Percentiles rank a stretch among this genome's conserved stretches.
Evolutionary conservation across 2,329 filamentous ascomycete genomes (phyloP).

Genomic region (Hypoxylon sp.): DNA sequence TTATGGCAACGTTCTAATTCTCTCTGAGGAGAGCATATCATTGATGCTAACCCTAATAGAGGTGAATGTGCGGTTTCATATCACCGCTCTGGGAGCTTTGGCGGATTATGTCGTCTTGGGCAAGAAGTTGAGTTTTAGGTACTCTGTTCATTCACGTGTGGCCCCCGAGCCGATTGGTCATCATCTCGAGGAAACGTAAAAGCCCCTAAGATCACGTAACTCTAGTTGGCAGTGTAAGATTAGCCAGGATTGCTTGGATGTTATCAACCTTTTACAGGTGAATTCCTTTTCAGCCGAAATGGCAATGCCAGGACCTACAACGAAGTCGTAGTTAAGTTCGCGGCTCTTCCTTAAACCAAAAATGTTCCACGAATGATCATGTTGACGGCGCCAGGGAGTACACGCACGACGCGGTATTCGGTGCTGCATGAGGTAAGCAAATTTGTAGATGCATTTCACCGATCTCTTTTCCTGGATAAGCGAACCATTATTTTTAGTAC

Average conservation of each 20-base stretch:
- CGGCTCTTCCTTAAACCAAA: neutral
- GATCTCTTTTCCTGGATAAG: slow-evolving; percentile 8
- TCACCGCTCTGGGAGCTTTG: too few species aligned
- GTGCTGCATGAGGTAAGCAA: neutral
- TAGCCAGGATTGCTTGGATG: too few species aligned
- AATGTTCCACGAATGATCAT: neutral
- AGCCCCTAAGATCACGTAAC: too few species aligned
- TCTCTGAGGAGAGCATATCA: too few species aligned
- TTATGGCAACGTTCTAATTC: neutral
- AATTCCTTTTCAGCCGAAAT: neutral
- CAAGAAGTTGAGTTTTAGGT: too few species aligned
- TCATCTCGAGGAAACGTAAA: neutral
- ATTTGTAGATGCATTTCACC: slow-evolving; percentile 7
- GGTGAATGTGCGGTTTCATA: too few species aligned
- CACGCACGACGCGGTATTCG: neutral
- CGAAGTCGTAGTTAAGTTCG: neutral
- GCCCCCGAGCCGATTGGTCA: too few species aligned
- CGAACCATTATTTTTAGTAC: slow-evolving; percentile 13
- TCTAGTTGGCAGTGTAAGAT: too few species aligned
- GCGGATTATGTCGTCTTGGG: too few species aligned
- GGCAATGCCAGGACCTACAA: neutral
- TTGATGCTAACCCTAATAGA: too few species aligned
- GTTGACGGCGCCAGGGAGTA: neutral
- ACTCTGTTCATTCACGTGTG: too few species aligned
- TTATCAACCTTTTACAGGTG: neutral